Evolutionary conservation across 2,329 filamentous ascomycete genomes (phyloP).

Genomic region (Cordyceps javanica): DNA sequence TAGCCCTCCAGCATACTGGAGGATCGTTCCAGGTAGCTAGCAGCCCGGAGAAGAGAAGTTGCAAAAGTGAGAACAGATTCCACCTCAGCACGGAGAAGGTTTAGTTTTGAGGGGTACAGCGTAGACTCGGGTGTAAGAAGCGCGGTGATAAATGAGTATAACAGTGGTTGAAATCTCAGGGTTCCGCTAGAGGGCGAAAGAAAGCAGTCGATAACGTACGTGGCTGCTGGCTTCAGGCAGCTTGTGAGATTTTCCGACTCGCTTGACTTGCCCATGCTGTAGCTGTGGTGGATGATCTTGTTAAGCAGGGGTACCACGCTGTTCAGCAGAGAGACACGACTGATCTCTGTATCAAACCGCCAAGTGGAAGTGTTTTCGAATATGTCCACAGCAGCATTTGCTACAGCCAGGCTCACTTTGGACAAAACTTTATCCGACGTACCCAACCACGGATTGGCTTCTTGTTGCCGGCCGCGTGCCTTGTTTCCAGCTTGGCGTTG

Average conservation of each 20-base stretch:
- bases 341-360: conserved; percentile 66
- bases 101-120: conserved; percentile 49
- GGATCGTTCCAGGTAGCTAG: conserved; percentile 56
- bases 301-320: conserved; percentile 65
- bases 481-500: conserved; percentile 55
- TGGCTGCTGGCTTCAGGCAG: conserved; percentile 65
- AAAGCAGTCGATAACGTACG: conserved; percentile 71
- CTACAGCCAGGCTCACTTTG: conserved; percentile 65
- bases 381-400: conserved; percentile 71
- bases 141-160: conserved; percentile 56
- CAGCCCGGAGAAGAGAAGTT: conserved; percentile 63
- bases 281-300: conserved; percentile 64
- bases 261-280: conserved; percentile 62
- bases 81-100: conserved; percentile 57
- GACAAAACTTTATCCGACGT: conserved; percentile 73
- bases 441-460: conserved; percentile 56
- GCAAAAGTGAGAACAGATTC: conserved; percentile 59
- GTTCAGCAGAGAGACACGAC: conserved; percentile 62
- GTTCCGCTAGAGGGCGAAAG: conserved; percentile 63
- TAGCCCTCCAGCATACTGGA: conserved; percentile 66
- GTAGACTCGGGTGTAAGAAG: conserved; percentile 51
- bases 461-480: conserved; percentile 38
- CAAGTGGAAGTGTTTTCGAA: conserved; percentile 82
- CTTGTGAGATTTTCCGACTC: conserved; percentile 43
- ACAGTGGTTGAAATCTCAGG: conserved; percentile 69